These are phyloP conservation scores for Mucor sp. DNA, from an alignment of 371 early-diverging fungal genomes.

Conservation along the genomic window DNA sequence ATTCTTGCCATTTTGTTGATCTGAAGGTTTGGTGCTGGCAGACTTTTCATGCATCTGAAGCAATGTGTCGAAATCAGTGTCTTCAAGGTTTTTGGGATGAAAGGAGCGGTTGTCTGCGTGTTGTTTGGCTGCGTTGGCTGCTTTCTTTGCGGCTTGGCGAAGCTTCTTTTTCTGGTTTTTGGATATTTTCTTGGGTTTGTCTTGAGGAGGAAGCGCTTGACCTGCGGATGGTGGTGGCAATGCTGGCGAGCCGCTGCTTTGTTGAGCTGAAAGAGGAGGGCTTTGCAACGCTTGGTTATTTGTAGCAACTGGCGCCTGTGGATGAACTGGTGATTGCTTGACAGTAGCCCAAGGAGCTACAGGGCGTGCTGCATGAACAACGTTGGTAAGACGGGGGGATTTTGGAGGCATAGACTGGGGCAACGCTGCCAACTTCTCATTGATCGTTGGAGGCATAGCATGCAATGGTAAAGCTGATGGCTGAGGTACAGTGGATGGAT, in stretches of 20 bases:
- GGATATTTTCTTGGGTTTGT: not conserved
- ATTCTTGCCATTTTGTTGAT: not conserved
- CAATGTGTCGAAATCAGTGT: not conserved
- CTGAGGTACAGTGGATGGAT: not conserved
- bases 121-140: conserved; percentile 1
- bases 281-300: not conserved
- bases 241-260: not conserved
- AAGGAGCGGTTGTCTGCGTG: not conserved
- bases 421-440: too few relatives aligned
- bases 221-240: not conserved
- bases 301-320: not conserved
- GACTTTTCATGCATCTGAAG: not conserved
- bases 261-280: not conserved
- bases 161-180: not conserved
- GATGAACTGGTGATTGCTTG: not conserved
- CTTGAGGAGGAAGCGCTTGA: not conserved
- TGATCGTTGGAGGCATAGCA: too few relatives aligned
- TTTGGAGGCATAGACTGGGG: not conserved
- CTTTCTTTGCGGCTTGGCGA: not conserved
- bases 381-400: not conserved
- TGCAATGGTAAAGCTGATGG: not conserved
- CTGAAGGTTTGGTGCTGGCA: not conserved
- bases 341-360: not conserved
- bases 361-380: not conserved
- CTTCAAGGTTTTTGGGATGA: not conserved